Percentiles rank a stretch among this genome's conserved stretches.
phyloP scores from a whole-genome alignment of 768 basidiomycete genomes.

The Mycena chlorophos region DNA sequence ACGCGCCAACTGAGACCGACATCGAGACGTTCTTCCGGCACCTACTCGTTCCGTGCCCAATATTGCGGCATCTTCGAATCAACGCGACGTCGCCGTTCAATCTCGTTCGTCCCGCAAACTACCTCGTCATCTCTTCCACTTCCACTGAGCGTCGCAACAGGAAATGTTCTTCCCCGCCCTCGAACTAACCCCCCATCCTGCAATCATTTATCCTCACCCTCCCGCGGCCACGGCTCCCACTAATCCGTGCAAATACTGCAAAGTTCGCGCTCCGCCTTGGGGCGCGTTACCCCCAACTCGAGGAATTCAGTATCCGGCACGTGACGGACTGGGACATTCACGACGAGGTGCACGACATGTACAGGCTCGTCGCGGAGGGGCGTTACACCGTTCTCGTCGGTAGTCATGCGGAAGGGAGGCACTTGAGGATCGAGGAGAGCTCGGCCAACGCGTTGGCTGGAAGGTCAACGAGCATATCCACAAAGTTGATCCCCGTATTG shows the following conservation, averaged over 20 bases:
- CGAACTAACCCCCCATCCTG: conserved; percentile 15
- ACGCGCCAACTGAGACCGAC: conserved; percentile 2
- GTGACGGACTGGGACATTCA: conserved; percentile 22
- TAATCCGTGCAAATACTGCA: neutral
- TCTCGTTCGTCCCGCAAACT: too few species aligned
- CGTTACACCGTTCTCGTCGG: neutral
- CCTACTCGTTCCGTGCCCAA: conserved; percentile 15
- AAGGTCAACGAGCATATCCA: neutral
- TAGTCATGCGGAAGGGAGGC: neutral
- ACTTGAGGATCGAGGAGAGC: neutral
- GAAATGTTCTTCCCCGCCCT: too few species aligned
- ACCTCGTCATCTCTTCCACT: too few species aligned
- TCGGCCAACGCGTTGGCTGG: neutral
- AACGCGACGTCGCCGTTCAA: too few species aligned
- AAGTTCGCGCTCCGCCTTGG: conserved; percentile 18
- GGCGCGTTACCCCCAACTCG: conserved; percentile 14
- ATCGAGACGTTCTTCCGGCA: conserved; percentile 16
- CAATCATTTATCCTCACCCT: conserved; percentile 17
- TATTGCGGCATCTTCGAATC: conserved; percentile 16
- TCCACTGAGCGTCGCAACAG: too few species aligned
- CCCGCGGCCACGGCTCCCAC: conserved; percentile 13
- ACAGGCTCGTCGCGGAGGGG: conserved; percentile 4
- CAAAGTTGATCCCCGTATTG: neutral
- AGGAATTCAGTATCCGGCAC: conserved; percentile 18
- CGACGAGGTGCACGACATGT: conserved; percentile 19